A percentile compares a stretch with the other conserved stretches of the same genome.
Conservation (phyloP, 2,329 filamentous ascomycete genomes). For the Rutstroemia sp. region DNA sequence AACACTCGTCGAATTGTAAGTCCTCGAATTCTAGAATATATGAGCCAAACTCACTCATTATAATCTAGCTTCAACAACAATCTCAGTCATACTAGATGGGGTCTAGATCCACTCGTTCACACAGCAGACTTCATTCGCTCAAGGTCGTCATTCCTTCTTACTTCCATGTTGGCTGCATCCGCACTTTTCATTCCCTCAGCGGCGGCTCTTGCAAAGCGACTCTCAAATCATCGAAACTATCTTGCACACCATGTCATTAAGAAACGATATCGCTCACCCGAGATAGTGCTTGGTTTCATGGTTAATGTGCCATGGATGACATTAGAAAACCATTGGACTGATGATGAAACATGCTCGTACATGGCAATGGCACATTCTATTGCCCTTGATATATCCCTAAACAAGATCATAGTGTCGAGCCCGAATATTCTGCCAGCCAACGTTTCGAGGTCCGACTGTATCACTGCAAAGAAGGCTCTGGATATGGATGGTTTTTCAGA, state of each 20-base stretch:
- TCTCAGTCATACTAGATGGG: conserved; percentile 67
- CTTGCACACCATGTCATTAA: conserved; percentile 56
- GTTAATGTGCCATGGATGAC: conserved; percentile 72
- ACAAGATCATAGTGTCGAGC: conserved; percentile 56
- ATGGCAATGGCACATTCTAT: conserved; percentile 63
- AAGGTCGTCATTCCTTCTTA: conserved; percentile 64
- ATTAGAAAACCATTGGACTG: conserved; percentile 57
- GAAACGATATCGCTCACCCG: conserved; percentile 58
- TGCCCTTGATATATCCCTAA: conserved; percentile 60
- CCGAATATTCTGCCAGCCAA: conserved; percentile 37
- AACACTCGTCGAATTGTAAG: conserved; percentile 57
- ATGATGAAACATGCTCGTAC: conserved; percentile 67
- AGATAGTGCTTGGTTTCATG: conserved; percentile 70
- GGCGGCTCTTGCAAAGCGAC: conserved; percentile 55
- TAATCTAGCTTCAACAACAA: conserved; percentile 56
- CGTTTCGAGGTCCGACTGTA: conserved; percentile 58
- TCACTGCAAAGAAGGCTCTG: conserved; percentile 59
- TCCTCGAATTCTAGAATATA: not conserved
- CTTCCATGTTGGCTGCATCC: conserved; percentile 61
- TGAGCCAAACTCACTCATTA: not conserved
- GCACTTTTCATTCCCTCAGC: conserved; percentile 60
- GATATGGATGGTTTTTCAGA: conserved; percentile 61
- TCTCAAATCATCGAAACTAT: conserved; percentile 56
- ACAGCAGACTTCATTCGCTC: conserved; percentile 57
- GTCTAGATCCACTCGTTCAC: conserved; percentile 60